A percentile compares a stretch with the other conserved stretches of the same genome.
These are phyloP conservation scores for Lecanosticta acicola DNA, from an alignment of 2,329 filamentous ascomycete species.

Conservation along the genomic window DNA sequence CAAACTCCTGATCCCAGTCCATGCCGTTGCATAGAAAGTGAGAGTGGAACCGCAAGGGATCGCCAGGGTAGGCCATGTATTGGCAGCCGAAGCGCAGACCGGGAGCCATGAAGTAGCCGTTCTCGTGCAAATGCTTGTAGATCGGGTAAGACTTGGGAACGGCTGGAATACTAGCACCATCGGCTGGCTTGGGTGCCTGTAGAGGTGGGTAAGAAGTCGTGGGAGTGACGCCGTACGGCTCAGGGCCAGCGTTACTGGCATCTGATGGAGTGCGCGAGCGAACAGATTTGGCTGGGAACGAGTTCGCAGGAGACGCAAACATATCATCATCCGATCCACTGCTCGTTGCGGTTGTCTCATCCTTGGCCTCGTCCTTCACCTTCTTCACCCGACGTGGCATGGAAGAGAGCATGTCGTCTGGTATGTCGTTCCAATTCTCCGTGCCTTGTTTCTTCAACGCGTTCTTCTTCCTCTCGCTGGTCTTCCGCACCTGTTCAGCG, in stretches of 20 bases:
- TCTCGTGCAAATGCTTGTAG: constrained; percentile 71
- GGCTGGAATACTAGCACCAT: constrained; percentile 28
- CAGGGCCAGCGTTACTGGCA: constrained; percentile 6
- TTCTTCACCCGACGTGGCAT: constrained; percentile 15
- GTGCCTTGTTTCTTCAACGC: constrained; percentile 41
- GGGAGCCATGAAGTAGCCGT: constrained; percentile 82
- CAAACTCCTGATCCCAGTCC: constrained; percentile 81
- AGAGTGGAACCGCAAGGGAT: constrained; percentile 89
- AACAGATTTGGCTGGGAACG: constrained; percentile 12
- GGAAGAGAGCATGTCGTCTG: constrained; percentile 30
- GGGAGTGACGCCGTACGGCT: constrained; percentile 41
- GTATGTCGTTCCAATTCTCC: constrained; percentile 33
- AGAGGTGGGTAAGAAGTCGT: constrained; percentile 47
- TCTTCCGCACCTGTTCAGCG: constrained; percentile 41
- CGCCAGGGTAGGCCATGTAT: constrained; percentile 91
- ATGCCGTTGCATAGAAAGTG: constrained; percentile 84
- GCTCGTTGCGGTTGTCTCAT: constrained; percentile 8
- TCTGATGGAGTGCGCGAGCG: constrained; percentile 13
- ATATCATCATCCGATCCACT: constrained; percentile 24
- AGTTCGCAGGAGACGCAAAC: constrained; percentile 24
- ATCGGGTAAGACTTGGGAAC: constrained; percentile 61
- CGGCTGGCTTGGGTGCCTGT: constrained; percentile 7
- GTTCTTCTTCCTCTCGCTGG: constrained; percentile 47
- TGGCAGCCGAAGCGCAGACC: constrained; percentile 91
- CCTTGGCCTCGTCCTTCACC: constrained; percentile 11